These are phyloP conservation scores for Blastobotrys mokoenaii DNA, from an alignment of 805 yeast genomes.

Conservation along the genomic window DNA sequence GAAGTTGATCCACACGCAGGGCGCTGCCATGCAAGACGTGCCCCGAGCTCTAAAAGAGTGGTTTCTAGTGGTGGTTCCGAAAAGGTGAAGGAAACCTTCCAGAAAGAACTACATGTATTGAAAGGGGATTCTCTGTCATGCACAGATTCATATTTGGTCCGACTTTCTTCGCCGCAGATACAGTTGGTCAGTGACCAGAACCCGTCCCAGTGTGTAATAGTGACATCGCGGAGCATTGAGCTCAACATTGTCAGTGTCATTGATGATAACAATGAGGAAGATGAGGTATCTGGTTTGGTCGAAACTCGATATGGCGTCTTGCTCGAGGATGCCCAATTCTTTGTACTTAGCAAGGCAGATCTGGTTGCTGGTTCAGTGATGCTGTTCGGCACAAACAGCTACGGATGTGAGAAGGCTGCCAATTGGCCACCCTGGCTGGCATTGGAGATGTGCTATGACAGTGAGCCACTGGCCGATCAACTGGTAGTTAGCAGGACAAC, in stretches of 20 bases:
- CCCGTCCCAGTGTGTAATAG: conserved; percentile 50
- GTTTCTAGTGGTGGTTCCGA: conserved; percentile 4
- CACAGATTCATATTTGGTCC: conserved; percentile 49
- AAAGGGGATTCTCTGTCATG: conserved; percentile 26
- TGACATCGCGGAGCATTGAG: conserved; percentile 69
- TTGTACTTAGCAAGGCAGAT: conserved; percentile 51
- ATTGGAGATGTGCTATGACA: conserved; percentile 55
- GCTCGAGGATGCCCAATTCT: conserved; percentile 64
- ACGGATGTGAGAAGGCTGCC: conserved; percentile 43
- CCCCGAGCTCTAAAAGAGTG: neutral
- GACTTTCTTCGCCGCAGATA: conserved; percentile 73
- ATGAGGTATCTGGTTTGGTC: conserved; percentile 38
- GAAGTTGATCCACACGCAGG: neutral
- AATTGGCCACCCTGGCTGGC: conserved; percentile 93
- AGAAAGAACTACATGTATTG: conserved; percentile 38
- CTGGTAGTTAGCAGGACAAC: conserved; percentile 59
- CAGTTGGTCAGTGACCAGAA: conserved; percentile 51
- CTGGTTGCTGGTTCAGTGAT: conserved; percentile 34
- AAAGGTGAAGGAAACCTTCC: conserved; percentile 7
- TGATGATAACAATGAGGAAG: conserved; percentile 34
- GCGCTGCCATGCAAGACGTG: neutral
- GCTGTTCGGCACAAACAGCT: conserved; percentile 40
- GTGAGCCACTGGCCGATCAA: conserved; percentile 38
- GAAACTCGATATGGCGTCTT: conserved; percentile 65
- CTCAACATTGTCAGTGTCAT: conserved; percentile 59